These are phyloP conservation scores for Colletotrichum graminicola DNA, from an alignment of 2,329 filamentous ascomycete genomes.

Conservation along the genomic window DNA sequence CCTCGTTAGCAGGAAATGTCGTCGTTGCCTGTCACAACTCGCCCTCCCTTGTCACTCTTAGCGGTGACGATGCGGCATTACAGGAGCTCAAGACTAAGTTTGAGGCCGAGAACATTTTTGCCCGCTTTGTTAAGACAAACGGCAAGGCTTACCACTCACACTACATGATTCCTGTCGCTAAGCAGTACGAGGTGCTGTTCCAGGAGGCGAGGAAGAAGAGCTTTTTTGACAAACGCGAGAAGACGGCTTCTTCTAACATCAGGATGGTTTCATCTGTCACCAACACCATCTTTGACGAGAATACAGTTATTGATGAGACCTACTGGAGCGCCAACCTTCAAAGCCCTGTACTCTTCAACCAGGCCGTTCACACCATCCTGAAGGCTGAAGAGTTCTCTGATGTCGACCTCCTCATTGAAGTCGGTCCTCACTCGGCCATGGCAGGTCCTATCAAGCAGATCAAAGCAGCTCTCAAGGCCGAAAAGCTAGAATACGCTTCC, in stretches of 20 bases:
- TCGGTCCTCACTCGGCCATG: conserved; percentile 55
- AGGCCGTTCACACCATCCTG: conserved; percentile 35
- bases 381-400: background rate
- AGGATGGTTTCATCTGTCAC: too few relatives aligned
- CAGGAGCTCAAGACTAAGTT: background rate
- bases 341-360: conserved; percentile 45
- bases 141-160: conserved; percentile 39
- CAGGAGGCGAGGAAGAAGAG: too few relatives aligned
- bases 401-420: conserved; percentile 46
- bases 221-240: too few relatives aligned
- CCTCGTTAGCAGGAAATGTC: background rate
- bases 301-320: conserved; percentile 16
- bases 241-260: background rate
- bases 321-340: conserved; percentile 48
- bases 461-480: conserved; percentile 14
- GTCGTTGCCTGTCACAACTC: conserved; percentile 36
- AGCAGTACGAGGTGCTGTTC: too few relatives aligned
- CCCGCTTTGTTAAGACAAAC: background rate
- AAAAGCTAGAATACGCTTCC: conserved; percentile 45
- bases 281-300: too few relatives aligned
- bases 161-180: conserved; percentile 15
- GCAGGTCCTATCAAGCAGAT: conserved; percentile 54
- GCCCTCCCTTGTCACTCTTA: background rate
- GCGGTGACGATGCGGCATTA: background rate
- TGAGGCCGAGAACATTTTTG: background rate